Percentiles rank a stretch among this genome's conserved stretches.
Conservation (phyloP, 2,329 filamentous ascomycete species). For the Trichoderma cornu-damae region DNA sequence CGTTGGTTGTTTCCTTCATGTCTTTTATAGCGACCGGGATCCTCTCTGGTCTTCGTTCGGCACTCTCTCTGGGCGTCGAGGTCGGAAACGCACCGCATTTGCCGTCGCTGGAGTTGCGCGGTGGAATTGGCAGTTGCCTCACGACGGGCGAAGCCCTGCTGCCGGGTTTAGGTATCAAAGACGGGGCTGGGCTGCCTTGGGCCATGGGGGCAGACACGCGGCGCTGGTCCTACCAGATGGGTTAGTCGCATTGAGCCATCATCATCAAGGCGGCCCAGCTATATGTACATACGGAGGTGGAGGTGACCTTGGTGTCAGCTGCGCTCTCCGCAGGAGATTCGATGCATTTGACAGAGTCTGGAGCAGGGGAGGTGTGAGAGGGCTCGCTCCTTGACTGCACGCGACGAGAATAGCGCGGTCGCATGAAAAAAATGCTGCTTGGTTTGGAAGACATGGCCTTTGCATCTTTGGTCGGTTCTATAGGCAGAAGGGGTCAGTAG, state of each 20-base stretch:
- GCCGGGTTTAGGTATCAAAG: slow-evolving; percentile 27
- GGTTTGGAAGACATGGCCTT: background rate
- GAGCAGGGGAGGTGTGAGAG: slow-evolving; percentile 24
- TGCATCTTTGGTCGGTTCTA: background rate
- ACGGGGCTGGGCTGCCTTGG: slow-evolving; percentile 20
- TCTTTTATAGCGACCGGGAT: background rate
- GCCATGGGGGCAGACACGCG: slow-evolving; percentile 27
- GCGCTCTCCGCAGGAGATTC: background rate
- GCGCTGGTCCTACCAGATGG: slow-evolving; percentile 20
- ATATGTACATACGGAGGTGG: slow-evolving; percentile 20
- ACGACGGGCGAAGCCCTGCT: slow-evolving; percentile 17
- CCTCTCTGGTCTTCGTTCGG: background rate
- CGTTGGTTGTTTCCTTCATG: background rate
- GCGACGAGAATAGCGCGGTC: slow-evolving; percentile 40
- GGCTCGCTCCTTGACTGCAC: slow-evolving; percentile 47
- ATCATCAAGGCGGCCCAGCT: background rate
- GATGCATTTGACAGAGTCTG: slow-evolving; percentile 18
- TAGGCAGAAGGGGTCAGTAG: background rate
- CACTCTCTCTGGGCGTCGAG: background rate
- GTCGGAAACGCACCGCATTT: background rate
- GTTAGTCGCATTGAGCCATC: background rate
- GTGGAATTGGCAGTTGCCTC: slow-evolving; percentile 13
- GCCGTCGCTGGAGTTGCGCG: slow-evolving; percentile 3
- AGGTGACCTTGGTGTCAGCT: background rate
- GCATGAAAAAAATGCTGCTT: slow-evolving; percentile 22